phyloP scores from a whole-genome alignment of 257 asterid genomes.

The Linderniella brevidens region DNA sequence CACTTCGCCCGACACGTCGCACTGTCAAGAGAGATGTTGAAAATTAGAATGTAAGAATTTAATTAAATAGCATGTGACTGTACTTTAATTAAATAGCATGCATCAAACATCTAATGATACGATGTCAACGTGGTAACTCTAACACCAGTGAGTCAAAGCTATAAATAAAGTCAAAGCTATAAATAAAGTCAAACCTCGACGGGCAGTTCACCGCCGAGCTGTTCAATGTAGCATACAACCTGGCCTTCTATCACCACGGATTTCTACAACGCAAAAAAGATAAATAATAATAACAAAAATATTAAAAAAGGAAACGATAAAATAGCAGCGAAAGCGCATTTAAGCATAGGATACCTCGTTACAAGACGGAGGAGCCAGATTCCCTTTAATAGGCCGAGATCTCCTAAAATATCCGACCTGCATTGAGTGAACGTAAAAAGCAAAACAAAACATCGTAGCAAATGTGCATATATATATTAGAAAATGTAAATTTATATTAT shows the following conservation, averaged over 20 bases:
- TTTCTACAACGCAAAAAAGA: slow-evolving; percentile 26
- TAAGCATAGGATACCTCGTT: slow-evolving; percentile 37
- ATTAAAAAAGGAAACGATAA: too few relatives aligned
- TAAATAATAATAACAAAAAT: neutral
- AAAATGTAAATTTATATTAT: too few relatives aligned
- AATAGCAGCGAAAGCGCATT: too few relatives aligned
- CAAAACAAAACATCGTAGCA: too few relatives aligned
- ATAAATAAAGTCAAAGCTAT: neutral
- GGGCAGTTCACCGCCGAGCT: slow-evolving; percentile 71
- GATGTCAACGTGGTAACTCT: too few relatives aligned
- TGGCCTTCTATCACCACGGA: slow-evolving; percentile 81
- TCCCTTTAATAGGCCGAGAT: slow-evolving; percentile 79
- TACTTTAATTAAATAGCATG: too few relatives aligned
- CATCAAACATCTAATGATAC: too few relatives aligned
- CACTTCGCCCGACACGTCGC: slow-evolving; percentile 68
- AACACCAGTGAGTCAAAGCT: neutral
- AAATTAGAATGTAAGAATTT: neutral
- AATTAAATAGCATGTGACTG: too few relatives aligned
- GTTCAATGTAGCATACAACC: slow-evolving; percentile 79
- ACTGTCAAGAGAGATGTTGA: slow-evolving; percentile 16
- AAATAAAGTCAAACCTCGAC: slow-evolving; percentile 39
- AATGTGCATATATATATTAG: too few relatives aligned
- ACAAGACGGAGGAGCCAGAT: slow-evolving; percentile 66
- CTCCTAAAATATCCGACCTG: slow-evolving; percentile 89
- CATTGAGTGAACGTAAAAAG: slow-evolving; percentile 8